Conservation (phyloP, 371 early-diverging fungal genomes). For the Cokeromyces recurvatus region DNA sequence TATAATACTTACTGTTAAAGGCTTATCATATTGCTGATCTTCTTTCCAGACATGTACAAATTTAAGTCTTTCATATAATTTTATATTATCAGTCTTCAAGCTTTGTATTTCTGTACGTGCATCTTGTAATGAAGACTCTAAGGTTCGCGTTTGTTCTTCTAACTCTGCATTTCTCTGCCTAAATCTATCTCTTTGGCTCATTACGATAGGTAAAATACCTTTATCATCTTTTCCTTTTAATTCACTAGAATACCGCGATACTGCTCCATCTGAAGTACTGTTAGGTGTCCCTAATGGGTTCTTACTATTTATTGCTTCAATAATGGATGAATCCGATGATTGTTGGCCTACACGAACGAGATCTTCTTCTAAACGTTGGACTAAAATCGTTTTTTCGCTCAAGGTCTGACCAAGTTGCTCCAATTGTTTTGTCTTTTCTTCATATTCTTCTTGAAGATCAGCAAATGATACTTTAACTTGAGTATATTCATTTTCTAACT, state of each 20-base stretch:
- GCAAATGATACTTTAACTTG: constrained; percentile 57
- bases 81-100: constrained; percentile 76
- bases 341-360: constrained; percentile 49
- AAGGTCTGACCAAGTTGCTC: constrained; percentile 31
- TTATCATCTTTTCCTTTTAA: constrained; percentile 30
- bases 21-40: constrained; percentile 20
- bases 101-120: constrained; percentile 60
- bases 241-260: neutral
- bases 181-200: constrained; percentile 87
- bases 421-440: constrained; percentile 20
- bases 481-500: constrained; percentile 71
- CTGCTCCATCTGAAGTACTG: constrained; percentile 14
- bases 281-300: constrained; percentile 11
- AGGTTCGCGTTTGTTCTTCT: constrained; percentile 64
- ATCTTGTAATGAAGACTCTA: constrained; percentile 60
- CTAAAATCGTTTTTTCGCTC: constrained; percentile 46
- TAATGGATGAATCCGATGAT: constrained; percentile 1
- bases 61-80: constrained; percentile 81
- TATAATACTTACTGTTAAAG: constrained; percentile 20
- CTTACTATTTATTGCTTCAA: constrained; percentile 14
- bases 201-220: constrained; percentile 79
- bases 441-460: constrained; percentile 31
- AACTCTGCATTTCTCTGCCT: constrained; percentile 78
- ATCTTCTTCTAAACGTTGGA: constrained; percentile 72
- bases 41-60: constrained; percentile 59